These are phyloP conservation scores for Pyracantha coccinea DNA, from an alignment of 331 rosid species.

Conservation along the genomic window DNA sequence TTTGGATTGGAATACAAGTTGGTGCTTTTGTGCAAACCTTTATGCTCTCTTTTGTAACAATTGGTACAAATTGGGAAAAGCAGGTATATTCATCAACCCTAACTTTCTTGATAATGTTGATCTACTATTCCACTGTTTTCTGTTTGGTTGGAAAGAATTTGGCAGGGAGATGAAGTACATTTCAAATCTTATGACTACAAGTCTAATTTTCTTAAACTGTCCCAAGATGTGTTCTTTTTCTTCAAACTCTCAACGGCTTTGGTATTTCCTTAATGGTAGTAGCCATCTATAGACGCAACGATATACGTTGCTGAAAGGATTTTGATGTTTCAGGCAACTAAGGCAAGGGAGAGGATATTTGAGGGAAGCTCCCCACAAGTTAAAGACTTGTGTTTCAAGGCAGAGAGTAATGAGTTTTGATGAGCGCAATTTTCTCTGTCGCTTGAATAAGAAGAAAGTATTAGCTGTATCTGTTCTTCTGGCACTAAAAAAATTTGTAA, in stretches of 20 bases:
- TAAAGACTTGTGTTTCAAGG: slow-evolving; percentile 4
- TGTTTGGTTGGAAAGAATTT: background rate
- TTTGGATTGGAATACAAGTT: background rate
- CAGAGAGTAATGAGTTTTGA: background rate
- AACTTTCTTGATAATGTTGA: background rate
- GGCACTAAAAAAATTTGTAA: background rate
- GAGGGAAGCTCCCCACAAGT: slow-evolving; percentile 16
- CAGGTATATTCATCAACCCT: background rate
- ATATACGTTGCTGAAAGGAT: too few relatives aligned
- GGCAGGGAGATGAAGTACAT: background rate
- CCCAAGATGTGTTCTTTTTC: background rate
- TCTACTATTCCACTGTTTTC: background rate
- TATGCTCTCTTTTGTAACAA: background rate
- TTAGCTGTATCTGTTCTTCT: background rate
- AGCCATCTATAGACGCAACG: too few relatives aligned
- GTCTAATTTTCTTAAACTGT: background rate
- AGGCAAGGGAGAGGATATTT: slow-evolving; percentile 41
- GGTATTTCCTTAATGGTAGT: too few relatives aligned
- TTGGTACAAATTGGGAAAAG: background rate
- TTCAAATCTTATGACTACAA: background rate
- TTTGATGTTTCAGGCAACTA: slow-evolving; percentile 16
- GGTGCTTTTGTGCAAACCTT: background rate
- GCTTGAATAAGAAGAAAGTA: background rate
- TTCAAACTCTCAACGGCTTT: too few relatives aligned
- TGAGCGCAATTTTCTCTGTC: background rate